Percentiles rank a stretch among this genome's conserved stretches.
phyloP scores from a whole-genome alignment of 768 basidiomycete genomes.

The Termitomyces sp. region DNA sequence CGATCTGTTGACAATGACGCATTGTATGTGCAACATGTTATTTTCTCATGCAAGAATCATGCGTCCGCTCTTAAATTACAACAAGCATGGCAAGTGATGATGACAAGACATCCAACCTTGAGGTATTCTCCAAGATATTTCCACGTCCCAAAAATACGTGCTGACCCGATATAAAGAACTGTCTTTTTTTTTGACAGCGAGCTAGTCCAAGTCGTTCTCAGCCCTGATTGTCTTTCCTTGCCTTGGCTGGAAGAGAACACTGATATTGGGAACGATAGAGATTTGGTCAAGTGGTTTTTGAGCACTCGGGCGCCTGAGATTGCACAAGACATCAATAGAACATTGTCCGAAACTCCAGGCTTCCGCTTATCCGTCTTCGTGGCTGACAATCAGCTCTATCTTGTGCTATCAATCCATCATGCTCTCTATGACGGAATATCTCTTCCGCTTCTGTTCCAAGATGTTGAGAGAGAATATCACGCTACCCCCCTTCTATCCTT shows the following conservation, averaged over 20 bases:
- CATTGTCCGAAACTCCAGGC: conserved; percentile 20
- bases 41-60: conserved; percentile 23
- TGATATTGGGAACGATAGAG: background rate
- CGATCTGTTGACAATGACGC: conserved; percentile 30
- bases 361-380: conserved; percentile 20
- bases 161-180: conserved; percentile 18
- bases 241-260: conserved; percentile 17
- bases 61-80: conserved; percentile 19
- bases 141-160: background rate
- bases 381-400: conserved; percentile 7
- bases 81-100: conserved; percentile 28
- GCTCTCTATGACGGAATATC: conserved; percentile 30
- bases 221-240: conserved; percentile 6
- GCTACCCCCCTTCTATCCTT: conserved; percentile 1
- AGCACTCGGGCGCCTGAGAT: conserved; percentile 10
- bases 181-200: conserved; percentile 24
- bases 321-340: conserved; percentile 22
- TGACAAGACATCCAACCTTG: conserved; percentile 21
- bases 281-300: conserved; percentile 20
- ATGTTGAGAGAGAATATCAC: conserved; percentile 22
- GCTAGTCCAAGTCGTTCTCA: conserved; percentile 25
- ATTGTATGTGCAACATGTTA: conserved; percentile 41
- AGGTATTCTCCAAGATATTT: conserved; percentile 14
- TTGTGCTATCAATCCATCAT: conserved; percentile 29
- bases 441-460: conserved; percentile 22